These are phyloP conservation scores for Cavenderia fasciculata DNA, from an alignment of 78 protist genomes.

Conservation along the genomic window DNA sequence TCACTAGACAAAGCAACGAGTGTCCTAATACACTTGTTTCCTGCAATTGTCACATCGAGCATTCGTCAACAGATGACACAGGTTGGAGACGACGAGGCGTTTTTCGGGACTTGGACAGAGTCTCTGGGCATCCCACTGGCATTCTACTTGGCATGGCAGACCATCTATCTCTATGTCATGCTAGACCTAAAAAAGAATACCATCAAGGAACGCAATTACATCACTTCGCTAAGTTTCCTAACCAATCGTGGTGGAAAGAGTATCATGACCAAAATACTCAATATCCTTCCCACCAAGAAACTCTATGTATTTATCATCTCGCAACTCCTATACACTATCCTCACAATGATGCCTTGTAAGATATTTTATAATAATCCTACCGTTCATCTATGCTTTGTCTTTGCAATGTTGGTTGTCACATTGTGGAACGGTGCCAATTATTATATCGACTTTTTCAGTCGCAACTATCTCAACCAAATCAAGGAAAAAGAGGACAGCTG, in stretches of 20 bases:
- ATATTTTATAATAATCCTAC: conserved; percentile 11
- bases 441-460: conserved; percentile 38
- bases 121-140: conserved; percentile 10
- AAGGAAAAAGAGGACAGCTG: conserved; percentile 67
- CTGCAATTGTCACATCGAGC: conserved; percentile 66
- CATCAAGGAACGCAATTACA: conserved; percentile 18
- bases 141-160: conserved; percentile 39
- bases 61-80: conserved; percentile 45
- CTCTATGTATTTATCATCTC: conserved; percentile 26
- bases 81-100: background rate
- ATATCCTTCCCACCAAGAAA: conserved; percentile 23
- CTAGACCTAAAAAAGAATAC: conserved; percentile 13
- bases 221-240: conserved; percentile 37
- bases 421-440: conserved; percentile 68
- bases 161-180: conserved; percentile 30
- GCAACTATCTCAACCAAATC: conserved; percentile 43
- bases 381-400: conserved; percentile 8
- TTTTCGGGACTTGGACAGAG: conserved; percentile 6
- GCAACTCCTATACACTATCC: conserved; percentile 42
- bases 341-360: conserved; percentile 44
- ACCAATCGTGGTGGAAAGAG: background rate
- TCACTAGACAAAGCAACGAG: conserved; percentile 73
- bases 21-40: conserved; percentile 63
- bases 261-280: conserved; percentile 1
- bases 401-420: conserved; percentile 1